Evolutionary conservation across 495 filamentous ascomycete species (phyloP).

Genomic region (Xylaria scruposa): DNA sequence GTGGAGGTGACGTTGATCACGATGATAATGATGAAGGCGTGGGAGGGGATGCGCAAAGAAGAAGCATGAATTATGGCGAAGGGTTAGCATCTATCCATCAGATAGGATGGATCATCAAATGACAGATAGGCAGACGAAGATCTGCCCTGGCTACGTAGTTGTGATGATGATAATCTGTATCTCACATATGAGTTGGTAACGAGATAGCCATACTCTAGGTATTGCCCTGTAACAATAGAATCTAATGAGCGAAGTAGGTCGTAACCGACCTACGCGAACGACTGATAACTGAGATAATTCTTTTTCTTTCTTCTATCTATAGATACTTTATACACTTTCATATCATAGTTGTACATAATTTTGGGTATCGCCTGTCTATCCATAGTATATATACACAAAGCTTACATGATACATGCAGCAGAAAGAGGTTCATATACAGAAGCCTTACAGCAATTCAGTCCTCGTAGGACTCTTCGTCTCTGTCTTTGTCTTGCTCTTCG

Average conservation of each 20-base stretch:
- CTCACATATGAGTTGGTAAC: slow-evolving; percentile 4
- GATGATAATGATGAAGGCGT: neutral
- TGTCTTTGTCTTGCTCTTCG: neutral
- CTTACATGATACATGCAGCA: neutral
- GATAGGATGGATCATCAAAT: neutral
- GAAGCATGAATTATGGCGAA: slow-evolving; percentile 5
- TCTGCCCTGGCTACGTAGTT: neutral
- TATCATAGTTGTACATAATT: neutral
- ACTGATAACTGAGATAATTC: neutral
- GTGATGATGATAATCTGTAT: slow-evolving; percentile 7
- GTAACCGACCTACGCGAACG: neutral
- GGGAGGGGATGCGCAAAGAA: slow-evolving; percentile 4
- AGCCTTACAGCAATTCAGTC: neutral
- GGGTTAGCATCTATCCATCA: slow-evolving; percentile 1
- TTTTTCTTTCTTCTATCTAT: neutral
- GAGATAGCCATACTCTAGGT: neutral
- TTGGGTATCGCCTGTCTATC: slow-evolving; percentile 17
- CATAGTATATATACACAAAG: neutral
- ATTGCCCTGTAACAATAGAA: slow-evolving; percentile 27
- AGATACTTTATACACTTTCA: neutral
- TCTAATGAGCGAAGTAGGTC: slow-evolving; percentile 22
- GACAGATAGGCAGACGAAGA: neutral
- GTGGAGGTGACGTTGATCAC: neutral
- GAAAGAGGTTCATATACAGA: neutral
- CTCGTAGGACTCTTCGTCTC: neutral